Conservation (phyloP, 1,284 basidiomycete species). For the Vanrija sp. region DNA sequence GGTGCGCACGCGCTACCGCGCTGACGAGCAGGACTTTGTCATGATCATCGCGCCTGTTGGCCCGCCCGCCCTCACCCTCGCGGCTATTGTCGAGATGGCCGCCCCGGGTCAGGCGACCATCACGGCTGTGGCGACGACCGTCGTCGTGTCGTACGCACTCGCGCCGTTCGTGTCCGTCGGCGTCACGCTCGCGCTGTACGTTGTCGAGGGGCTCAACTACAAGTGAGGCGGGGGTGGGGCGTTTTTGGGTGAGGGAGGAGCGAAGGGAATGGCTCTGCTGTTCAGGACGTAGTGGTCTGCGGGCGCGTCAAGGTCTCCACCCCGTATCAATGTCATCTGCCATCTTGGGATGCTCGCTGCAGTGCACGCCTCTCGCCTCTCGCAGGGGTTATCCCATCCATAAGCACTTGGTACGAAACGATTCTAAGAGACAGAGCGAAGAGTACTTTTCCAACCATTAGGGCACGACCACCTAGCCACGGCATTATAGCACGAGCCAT, state of each 20-base stretch:
- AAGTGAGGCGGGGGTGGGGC: not conserved
- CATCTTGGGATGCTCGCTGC: too few species aligned
- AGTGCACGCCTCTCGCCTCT: not conserved
- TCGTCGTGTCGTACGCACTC: constrained; percentile 31
- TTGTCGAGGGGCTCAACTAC: constrained; percentile 18
- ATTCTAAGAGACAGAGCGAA: too few species aligned
- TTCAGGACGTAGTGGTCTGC: too few species aligned
- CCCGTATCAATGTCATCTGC: too few species aligned
- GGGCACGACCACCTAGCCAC: too few species aligned
- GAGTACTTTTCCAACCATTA: too few species aligned
- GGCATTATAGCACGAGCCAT: too few species aligned
- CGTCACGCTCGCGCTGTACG: constrained; percentile 27
- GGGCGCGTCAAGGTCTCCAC: too few species aligned
- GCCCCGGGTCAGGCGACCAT: constrained; percentile 21
- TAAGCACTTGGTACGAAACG: too few species aligned
- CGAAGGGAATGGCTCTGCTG: too few species aligned
- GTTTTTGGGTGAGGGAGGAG: too few species aligned
- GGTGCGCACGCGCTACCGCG: not conserved
- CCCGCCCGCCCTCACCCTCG: constrained; percentile 43
- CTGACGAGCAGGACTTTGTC: constrained; percentile 31
- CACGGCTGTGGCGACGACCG: constrained; percentile 34
- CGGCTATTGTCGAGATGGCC: constrained; percentile 23
- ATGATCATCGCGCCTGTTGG: constrained; percentile 41
- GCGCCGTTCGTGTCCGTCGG: constrained; percentile 34
- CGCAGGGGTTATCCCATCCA: too few species aligned